Base-by-base conservation (phyloP, 2,329 filamentous ascomycete genomes). In the Decorospora gaudefroyi region DNA sequence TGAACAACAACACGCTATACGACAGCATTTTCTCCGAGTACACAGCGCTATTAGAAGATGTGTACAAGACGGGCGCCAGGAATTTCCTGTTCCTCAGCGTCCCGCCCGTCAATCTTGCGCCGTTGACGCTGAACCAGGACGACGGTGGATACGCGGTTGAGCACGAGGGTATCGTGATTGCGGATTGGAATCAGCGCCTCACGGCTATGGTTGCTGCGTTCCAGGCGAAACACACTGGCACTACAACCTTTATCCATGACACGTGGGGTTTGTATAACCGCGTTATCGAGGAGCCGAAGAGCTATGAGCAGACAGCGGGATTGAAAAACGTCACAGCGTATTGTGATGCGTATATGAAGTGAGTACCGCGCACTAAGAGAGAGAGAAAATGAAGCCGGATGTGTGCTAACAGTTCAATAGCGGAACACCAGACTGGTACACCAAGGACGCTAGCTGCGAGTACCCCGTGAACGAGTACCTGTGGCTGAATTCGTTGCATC, bases 401-500 rank as follows among this genome's bases (percentile, higher is more conserved):
- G 4, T 30, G 18, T 32, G 22, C 55, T 53, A 39, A 48, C 26
- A 17, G 25, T 16, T 6, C 25, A 3, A 27, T 19, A 72, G 67
- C 46, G 72, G 71, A 3, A 70, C 72, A 1, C 61, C 69, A 2
- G 61, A 51, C 0, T 70, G 68, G 64, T 68, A 73, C 38, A 69
- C 68, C 1, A 65, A 62, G n/a, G 53, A 69, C 27, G 44, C 60
- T 12, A 73, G 70, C 33, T 85, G 83, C 60, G 71, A 72, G 1
- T 64, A 80, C 30, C 70, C 79, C 0, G 80, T 84, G 2, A 79
- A 85, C 58, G 69, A 85, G 67, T 85, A 85, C 61, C 78, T 85
- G 55, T 86, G 82, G 83, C 69, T 85, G 19, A 85, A 86, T 55
- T 73, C 65, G 26, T 62, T 86, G 51, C 83, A 86, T 59, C 83